A percentile compares a stretch with the other conserved stretches of the same genome.
Conservation (phyloP, 169 alveolate genomes). For the Eimeria falciformis region DNA sequence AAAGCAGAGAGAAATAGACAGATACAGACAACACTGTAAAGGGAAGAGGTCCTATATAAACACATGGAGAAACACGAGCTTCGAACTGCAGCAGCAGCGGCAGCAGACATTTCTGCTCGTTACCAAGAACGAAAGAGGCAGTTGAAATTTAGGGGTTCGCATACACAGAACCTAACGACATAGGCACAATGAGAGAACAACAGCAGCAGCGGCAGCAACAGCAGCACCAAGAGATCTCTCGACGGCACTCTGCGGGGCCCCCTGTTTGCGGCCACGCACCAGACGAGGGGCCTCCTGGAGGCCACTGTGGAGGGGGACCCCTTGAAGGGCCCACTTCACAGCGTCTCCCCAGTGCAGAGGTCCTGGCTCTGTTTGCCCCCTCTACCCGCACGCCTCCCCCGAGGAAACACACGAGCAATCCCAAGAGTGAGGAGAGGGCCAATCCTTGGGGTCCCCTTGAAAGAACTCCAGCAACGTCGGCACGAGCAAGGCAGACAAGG, state of each 20-base stretch:
- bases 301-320: background rate
- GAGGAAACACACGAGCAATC: constrained; percentile 9
- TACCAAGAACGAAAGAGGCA: no score
- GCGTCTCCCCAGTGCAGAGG: constrained; percentile 39
- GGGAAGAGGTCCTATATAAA: no score
- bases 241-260: background rate
- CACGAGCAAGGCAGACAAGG: constrained; percentile 21
- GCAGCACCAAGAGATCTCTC: constrained; percentile 47
- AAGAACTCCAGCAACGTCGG: constrained; percentile 27
- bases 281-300: constrained; percentile 11
- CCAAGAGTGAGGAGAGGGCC: constrained; percentile 19
- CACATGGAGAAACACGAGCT: no score
- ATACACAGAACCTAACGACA: no score
- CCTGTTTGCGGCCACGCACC: background rate
- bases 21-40: no score
- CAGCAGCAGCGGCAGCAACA: constrained; percentile 57
- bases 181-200: constrained; percentile 25
- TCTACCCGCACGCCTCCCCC: constrained; percentile 60
- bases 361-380: constrained; percentile 64
- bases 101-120: no score
- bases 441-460: background rate
- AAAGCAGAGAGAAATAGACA: no score
- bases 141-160: no score
- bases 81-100: no score
- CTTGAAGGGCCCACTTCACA: background rate